Conservation (phyloP, 2,329 filamentous ascomycete genomes). For the Penicillium sp. region DNA sequence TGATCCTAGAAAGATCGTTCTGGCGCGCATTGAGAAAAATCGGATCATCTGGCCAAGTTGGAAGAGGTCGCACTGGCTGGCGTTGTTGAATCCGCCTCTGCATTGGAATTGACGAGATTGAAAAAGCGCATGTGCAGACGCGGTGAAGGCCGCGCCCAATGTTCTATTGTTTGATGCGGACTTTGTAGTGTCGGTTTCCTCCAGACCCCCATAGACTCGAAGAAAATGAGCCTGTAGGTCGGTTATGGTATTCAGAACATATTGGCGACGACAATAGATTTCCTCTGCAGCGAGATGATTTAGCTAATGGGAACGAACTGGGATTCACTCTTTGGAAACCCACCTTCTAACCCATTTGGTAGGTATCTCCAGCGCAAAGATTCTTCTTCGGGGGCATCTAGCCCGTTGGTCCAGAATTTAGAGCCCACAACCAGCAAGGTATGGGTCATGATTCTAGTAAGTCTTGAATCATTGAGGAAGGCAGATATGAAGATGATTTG, state of each 20-base stretch:
- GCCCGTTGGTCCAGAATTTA: conserved; percentile 35
- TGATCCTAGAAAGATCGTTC: conserved; percentile 45
- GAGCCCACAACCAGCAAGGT: conserved; percentile 40
- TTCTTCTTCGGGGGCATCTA: conserved; percentile 22
- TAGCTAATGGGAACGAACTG: not conserved
- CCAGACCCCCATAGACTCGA: conserved; percentile 41
- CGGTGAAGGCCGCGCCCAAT: conserved; percentile 15
- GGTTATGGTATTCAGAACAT: conserved; percentile 44
- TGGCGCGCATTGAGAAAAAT: conserved; percentile 44
- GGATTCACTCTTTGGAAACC: not conserved
- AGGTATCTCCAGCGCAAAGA: conserved; percentile 40
- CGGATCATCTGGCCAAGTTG: conserved; percentile 47
- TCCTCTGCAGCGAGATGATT: conserved; percentile 35
- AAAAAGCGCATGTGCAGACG: conserved; percentile 10
- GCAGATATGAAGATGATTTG: conserved; percentile 41
- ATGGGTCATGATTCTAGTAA: conserved; percentile 36
- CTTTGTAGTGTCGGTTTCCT: conserved; percentile 25
- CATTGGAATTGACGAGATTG: conserved; percentile 40
- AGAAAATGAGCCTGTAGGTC: conserved; percentile 46
- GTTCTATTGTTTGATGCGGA: conserved; percentile 12
- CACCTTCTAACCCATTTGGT: conserved; percentile 44
- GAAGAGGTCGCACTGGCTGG: conserved; percentile 46
- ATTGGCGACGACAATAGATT: conserved; percentile 43
- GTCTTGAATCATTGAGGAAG: conserved; percentile 30
- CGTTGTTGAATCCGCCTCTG: conserved; percentile 43